A percentile compares a stretch with the other conserved stretches of the same genome.
These are phyloP conservation scores for Aureobasidium sp. DNA, from an alignment of 2,329 filamentous ascomycete genomes.

Conservation along the genomic window DNA sequence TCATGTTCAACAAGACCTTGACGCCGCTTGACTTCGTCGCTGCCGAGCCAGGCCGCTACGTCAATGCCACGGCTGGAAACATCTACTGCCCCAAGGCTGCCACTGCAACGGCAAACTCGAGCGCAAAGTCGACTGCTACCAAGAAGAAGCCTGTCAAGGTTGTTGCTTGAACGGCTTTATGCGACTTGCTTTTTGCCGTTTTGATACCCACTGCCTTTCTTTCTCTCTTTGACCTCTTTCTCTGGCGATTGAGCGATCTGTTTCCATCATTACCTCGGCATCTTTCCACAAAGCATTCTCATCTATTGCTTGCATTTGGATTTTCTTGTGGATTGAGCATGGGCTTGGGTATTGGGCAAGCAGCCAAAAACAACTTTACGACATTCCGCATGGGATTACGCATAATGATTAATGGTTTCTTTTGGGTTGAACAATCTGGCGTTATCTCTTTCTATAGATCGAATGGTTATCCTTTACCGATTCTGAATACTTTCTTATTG, in stretches of 20 bases:
- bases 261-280: neutral
- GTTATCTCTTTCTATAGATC: neutral
- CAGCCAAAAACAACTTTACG: neutral
- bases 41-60: conserved; percentile 27
- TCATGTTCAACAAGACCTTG: conserved; percentile 30
- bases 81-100: conserved; percentile 25
- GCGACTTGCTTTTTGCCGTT: neutral
- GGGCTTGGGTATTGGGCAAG: neutral
- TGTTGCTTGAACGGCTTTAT: neutral
- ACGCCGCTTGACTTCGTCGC: conserved; percentile 25
- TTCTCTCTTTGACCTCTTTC: neutral
- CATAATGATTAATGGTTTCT: neutral
- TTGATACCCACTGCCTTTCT: neutral
- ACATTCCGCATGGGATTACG: neutral
- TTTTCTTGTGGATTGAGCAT: neutral
- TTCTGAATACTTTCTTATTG: too few species aligned
- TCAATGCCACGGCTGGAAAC: conserved; percentile 27
- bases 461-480: neutral
- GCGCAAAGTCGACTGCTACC: neutral
- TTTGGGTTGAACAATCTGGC: neutral
- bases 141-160: conserved; percentile 9
- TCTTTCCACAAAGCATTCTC: neutral
- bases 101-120: neutral
- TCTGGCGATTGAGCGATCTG: neutral
- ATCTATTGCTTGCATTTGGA: neutral